Evolutionary conservation across 108 stramenopile species (phyloP).

Genomic region (Fragilariopsis cylindrus): DNA sequence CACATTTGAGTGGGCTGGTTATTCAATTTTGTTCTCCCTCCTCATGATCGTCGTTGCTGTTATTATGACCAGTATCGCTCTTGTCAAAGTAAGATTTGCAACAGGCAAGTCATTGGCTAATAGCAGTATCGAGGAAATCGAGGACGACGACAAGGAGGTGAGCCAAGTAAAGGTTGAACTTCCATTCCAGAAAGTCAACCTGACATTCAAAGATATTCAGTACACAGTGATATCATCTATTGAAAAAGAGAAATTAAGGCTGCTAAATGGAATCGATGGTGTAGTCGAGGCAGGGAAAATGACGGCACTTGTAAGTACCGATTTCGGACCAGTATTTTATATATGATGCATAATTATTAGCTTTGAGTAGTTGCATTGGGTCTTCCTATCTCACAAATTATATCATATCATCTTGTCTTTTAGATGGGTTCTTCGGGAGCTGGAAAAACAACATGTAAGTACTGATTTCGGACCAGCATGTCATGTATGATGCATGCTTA

Average conservation of each 20-base stretch:
- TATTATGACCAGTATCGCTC: neutral
- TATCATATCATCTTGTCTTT: neutral
- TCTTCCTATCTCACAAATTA: neutral
- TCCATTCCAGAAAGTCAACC: slow-evolving; percentile 47
- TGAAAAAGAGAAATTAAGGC: slow-evolving; percentile 57
- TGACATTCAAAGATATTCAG: slow-evolving; percentile 63
- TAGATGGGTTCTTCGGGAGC: slow-evolving; percentile 28
- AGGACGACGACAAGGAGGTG: slow-evolving; percentile 22
- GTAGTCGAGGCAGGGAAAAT: slow-evolving; percentile 65
- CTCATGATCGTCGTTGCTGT: slow-evolving; percentile 17
- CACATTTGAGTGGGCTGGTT: slow-evolving; percentile 26
- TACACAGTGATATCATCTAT: slow-evolving; percentile 60
- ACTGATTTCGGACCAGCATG: neutral
- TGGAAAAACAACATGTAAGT: slow-evolving; percentile 39
- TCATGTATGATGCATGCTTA: neutral
- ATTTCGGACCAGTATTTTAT: neutral
- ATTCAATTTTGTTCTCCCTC: slow-evolving; percentile 18
- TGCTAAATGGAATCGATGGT: slow-evolving; percentile 63
- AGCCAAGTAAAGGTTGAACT: slow-evolving; percentile 1
- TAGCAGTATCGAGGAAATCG: slow-evolving; percentile 11
- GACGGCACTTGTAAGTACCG: slow-evolving; percentile 45
- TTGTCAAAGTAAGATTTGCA: slow-evolving; percentile 20
- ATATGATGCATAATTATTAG: neutral
- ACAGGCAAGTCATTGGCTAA: slow-evolving; percentile 25
- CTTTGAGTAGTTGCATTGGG: neutral